Evolutionary conservation across 148 eudicot species (phyloP), one percentile per base, ranked within the genome.

Genomic region (Silene conica): DNA sequence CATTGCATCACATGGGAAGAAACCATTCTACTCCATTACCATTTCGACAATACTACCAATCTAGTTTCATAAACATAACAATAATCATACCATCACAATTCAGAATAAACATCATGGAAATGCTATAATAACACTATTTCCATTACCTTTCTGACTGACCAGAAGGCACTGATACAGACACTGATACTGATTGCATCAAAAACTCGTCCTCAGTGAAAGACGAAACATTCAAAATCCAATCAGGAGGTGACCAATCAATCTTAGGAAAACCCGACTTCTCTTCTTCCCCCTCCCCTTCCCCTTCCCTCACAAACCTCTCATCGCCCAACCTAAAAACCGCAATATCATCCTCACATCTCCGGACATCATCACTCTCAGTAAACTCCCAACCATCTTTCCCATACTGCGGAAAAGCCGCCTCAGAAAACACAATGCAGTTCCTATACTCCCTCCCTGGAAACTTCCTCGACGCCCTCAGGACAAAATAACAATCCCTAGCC

Each of bases 381-480:
- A 46, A 23, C 59, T 22, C 56, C 58, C 72, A 21, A 48, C 38
- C 6, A 69, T 52, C 72, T 0, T 48, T 69, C 58, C 72, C 72
- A 69, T 23, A 50, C 72, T 69, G n/a, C 0, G 72, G 72, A 22
- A 69, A 69, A 8, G 58, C 72, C 20, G 5, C 56, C 59, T 50
- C 72, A 1, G 72, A 48, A 13, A 48, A 69, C 72, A 69, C 59
- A 50, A 69, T 50, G n/a, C 72, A 69, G 26, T 69, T 4, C 38
- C 22, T 50, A 6, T 22, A 69, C 72, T 69, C 59, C 38, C 5
- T 22, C 54, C 72, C 72, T 0, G 20, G 20, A 69, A 48, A 69
- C n/a, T 5, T 11, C 18, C 6, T 16, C 12, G 0, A 8, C 41
- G 69, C 50, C 46, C 5, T 14, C 52, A 25, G 8, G 7, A 69